Evolutionary conservation across 768 basidiomycete genomes (phyloP), one percentile per base, ranked within the genome.

Genomic region (Auricularia sp.): DNA sequence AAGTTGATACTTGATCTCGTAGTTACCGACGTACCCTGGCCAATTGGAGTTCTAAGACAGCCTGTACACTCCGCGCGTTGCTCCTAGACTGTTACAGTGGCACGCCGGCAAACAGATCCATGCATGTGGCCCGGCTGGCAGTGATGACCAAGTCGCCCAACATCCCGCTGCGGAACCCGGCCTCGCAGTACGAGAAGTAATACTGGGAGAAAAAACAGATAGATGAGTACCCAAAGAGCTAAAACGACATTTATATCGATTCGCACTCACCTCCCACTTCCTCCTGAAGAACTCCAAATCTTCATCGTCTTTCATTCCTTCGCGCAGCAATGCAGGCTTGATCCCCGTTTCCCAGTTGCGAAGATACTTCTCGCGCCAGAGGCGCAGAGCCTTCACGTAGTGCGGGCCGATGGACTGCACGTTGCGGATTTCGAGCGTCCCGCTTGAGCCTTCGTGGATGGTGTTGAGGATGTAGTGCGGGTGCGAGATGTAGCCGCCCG

Each of bases 381-480:
- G 74, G 14, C 77, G 69, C 10, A 77, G 67, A 10, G 77, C 77
- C 12, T 74, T 71, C 10, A 76, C 75, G 69, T 77, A 77, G 60
- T 77, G 69, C 42, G 69, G 67, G 1, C 77, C 76, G 63, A 77
- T 77, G 66, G 77, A 77, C 6, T 68, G 70, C n/a, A 77, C 71
- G 43, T 68, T 70, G 59, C 77, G 76, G 1, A 75, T 64, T 10
- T 74, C 67, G 36, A 77, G 68, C 36, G 68, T 68, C 34, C 72
- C 72, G 3, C 70, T 65, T 2, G 72, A 66, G 8, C 77, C 76
- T 21, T 66, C 68, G 39, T 68, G 66, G 56, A 75, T 70, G 3
- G 71, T 66, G 14, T 72, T 70, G 5, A 71, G 65, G 23, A 74
- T 65, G 65, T 66, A 74, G 2, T 72, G 70, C 8, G 74, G 70